phyloP scores from a whole-genome alignment of 108 stramenopile species.

The Fragilaria crotonensis region DNA sequence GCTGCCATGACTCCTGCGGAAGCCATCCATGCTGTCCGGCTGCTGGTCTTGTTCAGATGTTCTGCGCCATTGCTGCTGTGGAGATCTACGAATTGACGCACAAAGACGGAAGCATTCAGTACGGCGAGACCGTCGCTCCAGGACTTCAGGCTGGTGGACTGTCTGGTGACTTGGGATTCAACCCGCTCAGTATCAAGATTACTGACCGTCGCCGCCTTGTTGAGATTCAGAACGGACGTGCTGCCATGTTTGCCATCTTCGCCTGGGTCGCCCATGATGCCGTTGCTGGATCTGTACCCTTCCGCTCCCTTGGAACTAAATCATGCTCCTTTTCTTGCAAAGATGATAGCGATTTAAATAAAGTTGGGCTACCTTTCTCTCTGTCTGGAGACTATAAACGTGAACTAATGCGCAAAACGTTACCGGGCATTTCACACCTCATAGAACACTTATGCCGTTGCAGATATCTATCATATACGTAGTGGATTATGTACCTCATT shows the following conservation, averaged over 20 bases:
- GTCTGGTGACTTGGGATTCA: slow-evolving; percentile 55
- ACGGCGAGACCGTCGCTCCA: slow-evolving; percentile 39
- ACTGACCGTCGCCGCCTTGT: slow-evolving; percentile 33
- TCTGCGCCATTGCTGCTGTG: slow-evolving; percentile 41
- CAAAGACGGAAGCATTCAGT: slow-evolving; percentile 36
- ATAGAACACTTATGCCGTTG: too few species aligned
- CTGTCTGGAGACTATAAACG: too few species aligned
- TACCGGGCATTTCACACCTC: too few species aligned
- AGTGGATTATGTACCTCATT: neutral
- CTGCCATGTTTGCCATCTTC: slow-evolving; percentile 61
- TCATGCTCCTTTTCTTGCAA: too few species aligned
- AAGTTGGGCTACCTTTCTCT: too few species aligned
- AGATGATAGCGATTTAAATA: too few species aligned
- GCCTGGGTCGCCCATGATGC: slow-evolving; percentile 49
- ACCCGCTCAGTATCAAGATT: slow-evolving; percentile 40
- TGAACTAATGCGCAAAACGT: too few species aligned
- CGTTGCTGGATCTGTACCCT: slow-evolving; percentile 51
- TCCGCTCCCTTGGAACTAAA: slow-evolving; percentile 40
- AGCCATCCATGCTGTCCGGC: slow-evolving; percentile 47
- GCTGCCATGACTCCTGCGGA: slow-evolving; percentile 53
- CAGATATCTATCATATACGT: neutral
- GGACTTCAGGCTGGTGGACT: slow-evolving; percentile 50
- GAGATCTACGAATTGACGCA: slow-evolving; percentile 62
- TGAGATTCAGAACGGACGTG: slow-evolving; percentile 64
- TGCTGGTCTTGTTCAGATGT: slow-evolving; percentile 49